Conservation (phyloP, 1,284 basidiomycete species). For the Amylostereum areolatum region DNA sequence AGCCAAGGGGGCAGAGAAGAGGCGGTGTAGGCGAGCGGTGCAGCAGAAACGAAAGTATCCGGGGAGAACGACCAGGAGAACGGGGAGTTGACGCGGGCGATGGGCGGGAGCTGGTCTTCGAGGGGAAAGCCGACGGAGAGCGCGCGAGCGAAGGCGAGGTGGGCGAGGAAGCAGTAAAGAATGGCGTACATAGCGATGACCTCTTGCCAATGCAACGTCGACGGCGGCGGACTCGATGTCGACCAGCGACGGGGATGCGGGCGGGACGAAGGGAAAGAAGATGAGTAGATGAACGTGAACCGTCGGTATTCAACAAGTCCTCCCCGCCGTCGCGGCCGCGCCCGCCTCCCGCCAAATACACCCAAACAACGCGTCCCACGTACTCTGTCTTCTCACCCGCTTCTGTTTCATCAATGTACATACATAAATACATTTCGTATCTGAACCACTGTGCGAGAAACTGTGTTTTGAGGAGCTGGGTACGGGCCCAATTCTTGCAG, state of each 20-base stretch:
- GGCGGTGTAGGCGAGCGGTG: slow-evolving; percentile 38
- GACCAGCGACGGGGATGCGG: slow-evolving; percentile 34
- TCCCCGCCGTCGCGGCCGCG: too few relatives aligned
- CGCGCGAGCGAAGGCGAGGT: slow-evolving; percentile 30
- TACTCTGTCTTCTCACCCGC: too few relatives aligned
- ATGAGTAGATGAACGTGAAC: too few relatives aligned
- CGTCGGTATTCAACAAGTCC: too few relatives aligned
- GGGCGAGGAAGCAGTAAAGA: slow-evolving; percentile 47
- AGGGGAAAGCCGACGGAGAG: slow-evolving; percentile 47
- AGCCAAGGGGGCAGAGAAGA: slow-evolving; percentile 59
- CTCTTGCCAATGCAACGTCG: slow-evolving; percentile 34
- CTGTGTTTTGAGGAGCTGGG: too few relatives aligned
- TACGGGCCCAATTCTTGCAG: too few relatives aligned
- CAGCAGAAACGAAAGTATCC: slow-evolving; percentile 50
- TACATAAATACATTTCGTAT: too few relatives aligned
- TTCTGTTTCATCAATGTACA: too few relatives aligned
- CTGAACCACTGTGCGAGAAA: too few relatives aligned
- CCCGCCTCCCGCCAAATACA: too few relatives aligned
- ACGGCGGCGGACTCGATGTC: slow-evolving; percentile 42
- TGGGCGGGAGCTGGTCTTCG: slow-evolving; percentile 53
- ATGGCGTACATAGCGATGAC: slow-evolving; percentile 57
- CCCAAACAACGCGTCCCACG: too few relatives aligned
- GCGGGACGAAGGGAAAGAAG: too few relatives aligned
- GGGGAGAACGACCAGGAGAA: slow-evolving; percentile 63
- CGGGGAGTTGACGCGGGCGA: slow-evolving; percentile 51